Evolutionary conservation across 805 yeast genomes (phyloP).

Genomic region (Kregervanrija fluxuum): DNA sequence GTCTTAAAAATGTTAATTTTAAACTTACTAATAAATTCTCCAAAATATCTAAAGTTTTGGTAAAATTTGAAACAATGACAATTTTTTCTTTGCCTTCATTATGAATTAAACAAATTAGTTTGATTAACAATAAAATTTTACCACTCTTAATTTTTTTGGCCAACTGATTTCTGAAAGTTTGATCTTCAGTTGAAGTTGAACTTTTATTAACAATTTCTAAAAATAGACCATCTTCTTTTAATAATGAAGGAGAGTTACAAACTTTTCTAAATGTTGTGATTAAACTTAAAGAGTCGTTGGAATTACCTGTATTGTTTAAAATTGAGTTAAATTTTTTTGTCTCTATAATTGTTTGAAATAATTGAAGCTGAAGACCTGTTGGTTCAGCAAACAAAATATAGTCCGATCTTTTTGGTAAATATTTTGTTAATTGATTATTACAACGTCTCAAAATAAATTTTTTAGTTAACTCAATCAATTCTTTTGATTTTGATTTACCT

Average conservation of each 20-base stretch:
- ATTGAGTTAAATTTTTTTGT: constrained; percentile 30
- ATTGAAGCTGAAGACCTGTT: constrained; percentile 45
- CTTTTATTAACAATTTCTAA: constrained; percentile 19
- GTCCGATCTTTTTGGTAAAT: constrained; percentile 71
- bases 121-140: constrained; percentile 54
- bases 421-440: constrained; percentile 44
- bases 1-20: constrained; percentile 46
- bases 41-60: constrained; percentile 76
- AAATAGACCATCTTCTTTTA: constrained; percentile 43
- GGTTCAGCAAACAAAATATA: constrained; percentile 74
- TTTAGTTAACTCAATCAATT: constrained; percentile 56
- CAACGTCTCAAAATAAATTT: constrained; percentile 70
- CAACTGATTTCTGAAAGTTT: constrained; percentile 24
- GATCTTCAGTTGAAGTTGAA: constrained; percentile 12
- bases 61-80: constrained; percentile 81
- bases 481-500: constrained; percentile 60
- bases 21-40: constrained; percentile 47
- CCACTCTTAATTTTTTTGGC: constrained; percentile 40
- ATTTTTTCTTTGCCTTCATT: constrained; percentile 53
- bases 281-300: constrained; percentile 49
- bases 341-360: constrained; percentile 45
- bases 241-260: constrained; percentile 72
- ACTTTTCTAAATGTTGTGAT: constrained; percentile 73
- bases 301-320: constrained; percentile 14
- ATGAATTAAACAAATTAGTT: constrained; percentile 45